phyloP scores from a whole-genome alignment of 73 alveolate genomes.

The Tetrahymena borealis region DNA sequence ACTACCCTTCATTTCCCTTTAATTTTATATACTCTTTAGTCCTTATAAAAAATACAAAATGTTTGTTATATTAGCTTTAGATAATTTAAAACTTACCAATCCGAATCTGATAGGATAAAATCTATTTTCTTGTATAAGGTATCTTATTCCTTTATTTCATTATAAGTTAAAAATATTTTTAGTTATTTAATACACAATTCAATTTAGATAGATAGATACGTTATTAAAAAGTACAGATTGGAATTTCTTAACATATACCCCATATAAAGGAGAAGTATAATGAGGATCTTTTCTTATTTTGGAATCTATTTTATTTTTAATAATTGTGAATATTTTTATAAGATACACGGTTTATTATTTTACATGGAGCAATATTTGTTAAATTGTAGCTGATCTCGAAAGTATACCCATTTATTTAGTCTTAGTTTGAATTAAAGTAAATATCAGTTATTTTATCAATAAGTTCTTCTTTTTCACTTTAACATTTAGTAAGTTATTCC shows the following conservation, averaged over 20 bases:
- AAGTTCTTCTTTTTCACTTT: background rate
- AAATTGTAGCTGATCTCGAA: background rate
- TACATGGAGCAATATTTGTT: background rate
- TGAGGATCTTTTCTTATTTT: background rate
- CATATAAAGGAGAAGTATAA: background rate
- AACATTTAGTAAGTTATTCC: background rate
- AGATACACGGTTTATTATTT: no score
- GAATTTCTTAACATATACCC: background rate
- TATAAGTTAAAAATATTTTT: background rate
- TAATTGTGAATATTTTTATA: background rate
- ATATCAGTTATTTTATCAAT: background rate
- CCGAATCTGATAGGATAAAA: background rate
- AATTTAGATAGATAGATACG: background rate
- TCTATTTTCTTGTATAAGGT: background rate
- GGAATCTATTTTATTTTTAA: background rate
- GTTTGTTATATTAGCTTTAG: no score
- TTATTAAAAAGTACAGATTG: background rate
- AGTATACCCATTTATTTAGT: background rate
- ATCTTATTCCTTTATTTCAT: background rate
- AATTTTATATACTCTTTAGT: background rate
- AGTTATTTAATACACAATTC: background rate
- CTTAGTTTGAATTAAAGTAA: background rate
- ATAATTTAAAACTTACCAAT: background rate
- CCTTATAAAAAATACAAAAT: no score
- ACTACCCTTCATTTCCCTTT: background rate